Percentiles rank a stretch among this genome's conserved stretches.
Evolutionary conservation across 75 land plant genomes (phyloP).

Genomic region (Pinus taeda): DNA sequence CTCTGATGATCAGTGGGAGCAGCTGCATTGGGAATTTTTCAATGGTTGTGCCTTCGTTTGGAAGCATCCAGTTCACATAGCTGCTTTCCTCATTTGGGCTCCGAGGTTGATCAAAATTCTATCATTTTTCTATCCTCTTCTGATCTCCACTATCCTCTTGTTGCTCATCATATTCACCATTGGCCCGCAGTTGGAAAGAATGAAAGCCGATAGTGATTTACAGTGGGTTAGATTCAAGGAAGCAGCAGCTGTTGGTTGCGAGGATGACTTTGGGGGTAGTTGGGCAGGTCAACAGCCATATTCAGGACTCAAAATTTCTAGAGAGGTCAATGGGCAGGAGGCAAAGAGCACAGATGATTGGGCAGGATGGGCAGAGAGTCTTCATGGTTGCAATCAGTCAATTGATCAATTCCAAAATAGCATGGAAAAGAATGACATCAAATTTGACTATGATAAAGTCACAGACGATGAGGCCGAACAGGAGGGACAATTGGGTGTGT

Average conservation of each 20-base stretch:
- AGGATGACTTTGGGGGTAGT: not conserved
- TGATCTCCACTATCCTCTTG: not conserved
- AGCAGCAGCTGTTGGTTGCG: not conserved
- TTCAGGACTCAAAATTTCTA: not conserved
- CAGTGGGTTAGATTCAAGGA: conserved; percentile 4
- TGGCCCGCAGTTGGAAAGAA: conserved; percentile 9
- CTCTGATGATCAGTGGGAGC: conserved; percentile 2
- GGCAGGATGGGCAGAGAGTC: conserved; percentile 3
- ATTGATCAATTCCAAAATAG: no score
- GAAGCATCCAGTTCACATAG: not conserved
- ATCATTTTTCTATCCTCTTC: conserved; percentile 1
- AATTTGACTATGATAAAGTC: not conserved
- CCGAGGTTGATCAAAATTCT: not conserved
- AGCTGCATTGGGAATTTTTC: not conserved
- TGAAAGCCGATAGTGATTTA: not conserved
- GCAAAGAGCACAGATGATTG: not conserved
- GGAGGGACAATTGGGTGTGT: not conserved
- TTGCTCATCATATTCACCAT: not conserved
- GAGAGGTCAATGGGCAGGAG: not conserved
- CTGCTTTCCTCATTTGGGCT: not conserved
- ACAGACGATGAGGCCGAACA: not conserved
- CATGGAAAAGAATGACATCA: not conserved
- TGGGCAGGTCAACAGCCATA: not conserved
- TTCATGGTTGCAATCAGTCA: not conserved
- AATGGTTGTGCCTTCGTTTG: not conserved